phyloP scores from a whole-genome alignment of 345 rosid genomes.

The Eucalyptus victrix region DNA sequence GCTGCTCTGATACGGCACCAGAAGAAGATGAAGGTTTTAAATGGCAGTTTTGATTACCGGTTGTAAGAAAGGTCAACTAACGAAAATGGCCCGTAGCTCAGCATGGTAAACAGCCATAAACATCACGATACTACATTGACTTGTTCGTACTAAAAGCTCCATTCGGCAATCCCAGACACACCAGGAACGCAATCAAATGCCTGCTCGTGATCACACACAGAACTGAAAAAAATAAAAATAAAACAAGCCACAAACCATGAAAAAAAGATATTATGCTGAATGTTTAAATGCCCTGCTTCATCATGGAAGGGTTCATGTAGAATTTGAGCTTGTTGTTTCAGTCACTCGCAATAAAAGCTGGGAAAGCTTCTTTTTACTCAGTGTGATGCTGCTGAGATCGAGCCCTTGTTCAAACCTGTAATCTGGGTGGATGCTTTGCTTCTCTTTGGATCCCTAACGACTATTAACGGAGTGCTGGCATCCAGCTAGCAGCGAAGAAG shows the following conservation, averaged over 20 bases:
- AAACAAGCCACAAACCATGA: too few species aligned
- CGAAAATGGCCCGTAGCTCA: not conserved
- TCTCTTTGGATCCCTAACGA: conserved; percentile 63
- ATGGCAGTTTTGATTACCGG: not conserved
- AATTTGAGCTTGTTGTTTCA: not conserved
- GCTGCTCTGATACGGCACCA: not conserved
- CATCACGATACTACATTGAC: not conserved
- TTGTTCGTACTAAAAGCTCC: too few species aligned
- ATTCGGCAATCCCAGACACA: conserved; percentile 49
- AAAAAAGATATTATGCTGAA: too few species aligned
- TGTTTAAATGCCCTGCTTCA: not conserved
- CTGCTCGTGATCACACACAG: conserved; percentile 2
- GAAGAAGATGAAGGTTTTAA: not conserved
- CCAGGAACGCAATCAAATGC: conserved; percentile 65
- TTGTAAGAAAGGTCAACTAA: not conserved
- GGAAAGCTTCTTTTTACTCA: conserved; percentile 33
- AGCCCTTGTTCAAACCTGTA: conserved; percentile 21
- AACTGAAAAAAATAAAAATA: too few species aligned
- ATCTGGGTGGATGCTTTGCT: conserved; percentile 35
- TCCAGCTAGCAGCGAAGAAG: conserved; percentile 45
- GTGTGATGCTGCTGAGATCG: conserved; percentile 40
- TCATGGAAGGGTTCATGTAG: not conserved
- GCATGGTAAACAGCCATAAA: not conserved
- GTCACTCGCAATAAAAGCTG: not conserved
- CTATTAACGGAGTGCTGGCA: conserved; percentile 58